These are phyloP conservation scores for Pleurozium schreberi DNA, from an alignment of 225 moss, liverwort and hornwort genomes.

Conservation along the genomic window DNA sequence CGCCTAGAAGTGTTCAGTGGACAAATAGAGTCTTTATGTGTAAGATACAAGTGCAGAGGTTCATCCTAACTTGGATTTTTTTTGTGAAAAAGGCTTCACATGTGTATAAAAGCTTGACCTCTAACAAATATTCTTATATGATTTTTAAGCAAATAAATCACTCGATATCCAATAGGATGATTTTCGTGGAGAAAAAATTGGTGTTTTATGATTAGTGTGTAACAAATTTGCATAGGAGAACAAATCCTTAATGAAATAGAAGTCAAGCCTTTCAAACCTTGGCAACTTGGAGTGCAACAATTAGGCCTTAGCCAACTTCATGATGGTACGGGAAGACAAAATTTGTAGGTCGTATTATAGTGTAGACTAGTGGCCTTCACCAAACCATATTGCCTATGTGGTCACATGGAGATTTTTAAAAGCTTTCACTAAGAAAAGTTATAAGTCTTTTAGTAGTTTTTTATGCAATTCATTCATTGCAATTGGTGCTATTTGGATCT, in stretches of 20 bases:
- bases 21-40: no score
- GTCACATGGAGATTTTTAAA: neutral
- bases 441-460: neutral
- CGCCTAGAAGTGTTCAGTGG: no score
- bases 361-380: fast-evolving
- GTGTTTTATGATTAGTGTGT: neutral
- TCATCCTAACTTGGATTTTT: no score
- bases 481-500: neutral
- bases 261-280: neutral
- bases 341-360: neutral
- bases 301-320: fast-evolving
- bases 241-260: fast-evolving
- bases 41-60: no score
- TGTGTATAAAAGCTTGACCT: no score
- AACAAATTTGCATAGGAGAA: neutral
- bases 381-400: neutral
- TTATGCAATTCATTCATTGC: fast-evolving
- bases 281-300: fast-evolving
- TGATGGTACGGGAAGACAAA: neutral
- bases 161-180: no score
- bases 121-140: no score
- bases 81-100: no score
- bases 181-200: no score
- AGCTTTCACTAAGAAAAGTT: neutral
- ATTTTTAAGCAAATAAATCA: no score